Evolutionary conservation across 2,329 filamentous ascomycete species (phyloP).

Genomic region (Zymoseptoria ardabiliae): DNA sequence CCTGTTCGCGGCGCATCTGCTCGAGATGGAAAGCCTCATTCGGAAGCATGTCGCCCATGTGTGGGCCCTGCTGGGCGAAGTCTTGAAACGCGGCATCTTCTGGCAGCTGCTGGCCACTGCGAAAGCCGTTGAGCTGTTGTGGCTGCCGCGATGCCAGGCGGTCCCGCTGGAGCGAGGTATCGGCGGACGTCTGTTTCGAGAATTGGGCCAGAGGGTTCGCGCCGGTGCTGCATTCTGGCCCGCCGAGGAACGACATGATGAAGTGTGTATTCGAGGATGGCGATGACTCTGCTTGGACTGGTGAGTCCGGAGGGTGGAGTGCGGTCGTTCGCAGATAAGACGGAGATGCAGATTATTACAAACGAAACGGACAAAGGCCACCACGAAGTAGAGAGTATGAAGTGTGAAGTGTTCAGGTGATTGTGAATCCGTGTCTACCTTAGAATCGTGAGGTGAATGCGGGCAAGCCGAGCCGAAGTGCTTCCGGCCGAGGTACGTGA

Average conservation of each 20-base stretch:
- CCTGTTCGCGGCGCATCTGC: constrained; percentile 57
- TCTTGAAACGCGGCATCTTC: constrained; percentile 41
- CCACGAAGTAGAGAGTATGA: neutral
- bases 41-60: constrained; percentile 47
- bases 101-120: constrained; percentile 21
- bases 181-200: constrained; percentile 92
- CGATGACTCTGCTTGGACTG: neutral
- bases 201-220: constrained; percentile 96
- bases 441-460: no score
- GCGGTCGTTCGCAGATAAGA: neutral
- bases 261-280: neutral
- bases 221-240: constrained; percentile 92
- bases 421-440: no score
- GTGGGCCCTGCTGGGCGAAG: constrained; percentile 73
- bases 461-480: neutral
- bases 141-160: constrained; percentile 46
- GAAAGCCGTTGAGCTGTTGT: constrained; percentile 26
- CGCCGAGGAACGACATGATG: constrained; percentile 87
- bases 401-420: neutral
- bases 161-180: constrained; percentile 90
- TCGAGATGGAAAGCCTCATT: constrained; percentile 59
- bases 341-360: neutral
- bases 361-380: neutral
- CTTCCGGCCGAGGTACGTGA: neutral
- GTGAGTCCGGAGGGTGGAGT: neutral